phyloP scores from a whole-genome alignment of 495 filamentous ascomycete species.

The Xylaria scruposa region DNA sequence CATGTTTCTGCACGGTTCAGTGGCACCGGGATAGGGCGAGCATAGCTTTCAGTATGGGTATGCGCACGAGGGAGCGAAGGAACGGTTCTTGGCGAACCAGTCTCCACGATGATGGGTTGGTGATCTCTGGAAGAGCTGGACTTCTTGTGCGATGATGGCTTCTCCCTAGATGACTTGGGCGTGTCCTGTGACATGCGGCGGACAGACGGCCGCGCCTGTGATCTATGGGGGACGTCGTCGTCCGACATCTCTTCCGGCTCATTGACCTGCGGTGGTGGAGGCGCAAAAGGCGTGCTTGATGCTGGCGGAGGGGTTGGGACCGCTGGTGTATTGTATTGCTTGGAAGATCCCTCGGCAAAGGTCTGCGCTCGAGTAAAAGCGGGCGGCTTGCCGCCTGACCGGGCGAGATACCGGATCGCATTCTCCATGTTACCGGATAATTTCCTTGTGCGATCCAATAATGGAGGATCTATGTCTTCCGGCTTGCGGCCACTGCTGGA shows the following conservation, averaged over 20 bases:
- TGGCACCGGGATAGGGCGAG: conserved; percentile 31
- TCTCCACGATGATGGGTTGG: conserved; percentile 39
- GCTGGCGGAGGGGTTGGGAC: conserved; percentile 44
- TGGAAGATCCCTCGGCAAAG: conserved; percentile 31
- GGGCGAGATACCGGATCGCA: conserved; percentile 38
- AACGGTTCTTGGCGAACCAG: conserved; percentile 33
- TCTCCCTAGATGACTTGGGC: conserved; percentile 45
- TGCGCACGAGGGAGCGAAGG: conserved; percentile 45
- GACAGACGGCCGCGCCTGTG: conserved; percentile 39
- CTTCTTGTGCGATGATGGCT: conserved; percentile 40
- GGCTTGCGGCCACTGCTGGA: conserved; percentile 48
- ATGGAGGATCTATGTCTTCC: conserved; percentile 33
- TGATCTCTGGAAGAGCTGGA: conserved; percentile 33
- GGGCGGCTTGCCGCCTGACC: conserved; percentile 35
- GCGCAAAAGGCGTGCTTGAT: conserved; percentile 29
- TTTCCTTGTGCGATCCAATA: conserved; percentile 38
- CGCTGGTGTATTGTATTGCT: conserved; percentile 42
- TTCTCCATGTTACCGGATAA: conserved; percentile 35
- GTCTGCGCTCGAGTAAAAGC: conserved; percentile 40
- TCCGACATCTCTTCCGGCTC: conserved; percentile 32
- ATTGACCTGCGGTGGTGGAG: conserved; percentile 32
- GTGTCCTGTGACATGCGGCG: conserved; percentile 53
- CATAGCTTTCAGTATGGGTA: conserved; percentile 41
- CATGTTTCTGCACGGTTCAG: conserved; percentile 36
- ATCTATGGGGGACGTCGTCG: conserved; percentile 39